A percentile compares a stretch with the other conserved stretches of the same genome.
phyloP scores from a whole-genome alignment of 208 protist species.

The Vickermania spadyakhi region DNA sequence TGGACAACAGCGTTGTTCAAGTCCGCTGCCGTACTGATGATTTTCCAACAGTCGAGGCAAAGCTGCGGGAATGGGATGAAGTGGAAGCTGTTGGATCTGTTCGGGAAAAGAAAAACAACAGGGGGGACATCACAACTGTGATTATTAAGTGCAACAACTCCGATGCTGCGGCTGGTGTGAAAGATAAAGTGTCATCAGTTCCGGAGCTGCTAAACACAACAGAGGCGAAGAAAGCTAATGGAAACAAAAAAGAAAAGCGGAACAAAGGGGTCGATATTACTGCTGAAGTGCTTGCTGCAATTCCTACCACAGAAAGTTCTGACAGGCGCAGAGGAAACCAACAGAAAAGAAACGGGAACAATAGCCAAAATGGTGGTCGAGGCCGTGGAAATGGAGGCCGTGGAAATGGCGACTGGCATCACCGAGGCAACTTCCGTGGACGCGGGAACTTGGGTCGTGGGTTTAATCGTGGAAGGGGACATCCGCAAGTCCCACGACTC shows the following conservation, averaged over 20 bases:
- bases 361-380: slow-evolving; percentile 1
- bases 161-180: slow-evolving; percentile 18
- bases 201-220: slow-evolving; percentile 26
- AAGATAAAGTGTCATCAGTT: slow-evolving; percentile 27
- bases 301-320: slow-evolving; percentile 22
- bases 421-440: slow-evolving; percentile 2
- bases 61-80: slow-evolving; percentile 53
- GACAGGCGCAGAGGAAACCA: neutral
- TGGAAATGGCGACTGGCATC: slow-evolving; percentile 2
- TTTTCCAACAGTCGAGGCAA: slow-evolving; percentile 53
- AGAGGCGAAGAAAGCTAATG: slow-evolving; percentile 3
- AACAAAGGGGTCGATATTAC: slow-evolving; percentile 29
- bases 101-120: slow-evolving; percentile 69
- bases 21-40: slow-evolving; percentile 38
- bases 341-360: neutral
- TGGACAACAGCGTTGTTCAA: neutral
- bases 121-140: slow-evolving; percentile 64
- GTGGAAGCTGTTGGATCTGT: slow-evolving; percentile 78
- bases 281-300: slow-evolving; percentile 49
- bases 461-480: neutral
- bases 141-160: slow-evolving; percentile 66
- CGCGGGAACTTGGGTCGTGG: slow-evolving; percentile 3
- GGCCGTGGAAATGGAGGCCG: slow-evolving; percentile 7
- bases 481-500: slow-evolving; percentile 6
- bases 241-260: slow-evolving; percentile 7